phyloP scores from a whole-genome alignment of 495 filamentous ascomycete genomes.

The Clavariopsis aquatica region DNA sequence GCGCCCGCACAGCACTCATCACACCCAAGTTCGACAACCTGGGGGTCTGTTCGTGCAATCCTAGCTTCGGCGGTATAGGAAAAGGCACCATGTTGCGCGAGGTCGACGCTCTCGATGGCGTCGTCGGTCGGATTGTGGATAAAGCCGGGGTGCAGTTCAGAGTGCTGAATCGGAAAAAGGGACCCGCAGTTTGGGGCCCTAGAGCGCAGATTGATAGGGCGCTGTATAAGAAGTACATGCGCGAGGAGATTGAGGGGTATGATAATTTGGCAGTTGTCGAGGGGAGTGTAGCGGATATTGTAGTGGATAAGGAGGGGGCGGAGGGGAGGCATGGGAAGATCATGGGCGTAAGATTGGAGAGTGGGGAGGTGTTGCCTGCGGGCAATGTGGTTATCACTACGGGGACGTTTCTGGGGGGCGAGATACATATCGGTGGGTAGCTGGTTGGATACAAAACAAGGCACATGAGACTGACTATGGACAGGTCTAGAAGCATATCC shows the following conservation, averaged over 20 bases:
- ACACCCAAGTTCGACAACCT: slow-evolving; percentile 87
- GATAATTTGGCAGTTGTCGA: slow-evolving; percentile 75
- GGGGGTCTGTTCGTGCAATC: slow-evolving; percentile 96
- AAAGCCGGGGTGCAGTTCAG: slow-evolving; percentile 92
- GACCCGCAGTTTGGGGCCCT: slow-evolving; percentile 95
- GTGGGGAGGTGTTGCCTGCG: slow-evolving; percentile 80
- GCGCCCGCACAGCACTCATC: slow-evolving; percentile 85
- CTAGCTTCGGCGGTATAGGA: slow-evolving; percentile 96
- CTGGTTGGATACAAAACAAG: background rate
- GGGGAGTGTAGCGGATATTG: slow-evolving; percentile 90
- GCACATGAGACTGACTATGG: slow-evolving; percentile 17
- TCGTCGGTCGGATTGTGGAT: slow-evolving; percentile 86
- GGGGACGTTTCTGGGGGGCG: slow-evolving; percentile 91
- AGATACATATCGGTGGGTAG: slow-evolving; percentile 79
- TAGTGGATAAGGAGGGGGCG: slow-evolving; percentile 58
- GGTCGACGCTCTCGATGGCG: slow-evolving; percentile 91
- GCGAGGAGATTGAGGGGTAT: slow-evolving; percentile 76
- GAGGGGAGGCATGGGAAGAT: slow-evolving; percentile 69
- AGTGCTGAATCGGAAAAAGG: slow-evolving; percentile 83
- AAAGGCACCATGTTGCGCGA: slow-evolving; percentile 97
- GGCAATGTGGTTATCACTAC: slow-evolving; percentile 90
- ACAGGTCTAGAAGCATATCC: slow-evolving; percentile 72
- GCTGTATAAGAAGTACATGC: slow-evolving; percentile 90
- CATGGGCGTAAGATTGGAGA: slow-evolving; percentile 82
- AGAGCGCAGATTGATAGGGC: slow-evolving; percentile 93